Conservation (phyloP, 148 eudicot species). For the Cornus florida region DNA sequence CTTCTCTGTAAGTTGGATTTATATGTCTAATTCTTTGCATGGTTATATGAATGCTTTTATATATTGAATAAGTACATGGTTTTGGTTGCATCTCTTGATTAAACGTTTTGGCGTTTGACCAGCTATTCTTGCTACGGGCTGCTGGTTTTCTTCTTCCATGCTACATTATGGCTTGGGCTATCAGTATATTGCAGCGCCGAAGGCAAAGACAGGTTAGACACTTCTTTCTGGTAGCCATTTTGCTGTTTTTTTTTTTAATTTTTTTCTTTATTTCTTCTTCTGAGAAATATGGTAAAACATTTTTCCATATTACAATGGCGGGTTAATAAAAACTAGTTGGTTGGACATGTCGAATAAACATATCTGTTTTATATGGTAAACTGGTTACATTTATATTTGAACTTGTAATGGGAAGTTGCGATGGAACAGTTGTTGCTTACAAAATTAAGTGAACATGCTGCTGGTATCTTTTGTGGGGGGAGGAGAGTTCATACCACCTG, state of each 20-base stretch:
- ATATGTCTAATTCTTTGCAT: background rate
- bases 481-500: background rate
- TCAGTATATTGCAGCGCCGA: constrained; percentile 67
- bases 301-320: background rate
- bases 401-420: background rate
- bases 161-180: constrained; percentile 83
- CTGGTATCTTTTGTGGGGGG: no score
- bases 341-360: no score
- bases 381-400: background rate
- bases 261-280: no score
- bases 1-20: constrained; percentile 55
- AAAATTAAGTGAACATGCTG: background rate
- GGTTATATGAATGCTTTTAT: background rate
- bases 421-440: background rate
- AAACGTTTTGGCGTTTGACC: constrained; percentile 21
- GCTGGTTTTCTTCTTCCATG: constrained; percentile 83
- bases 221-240: background rate
- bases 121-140: constrained; percentile 76
- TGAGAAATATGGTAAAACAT: no score
- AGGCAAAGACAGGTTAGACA: constrained; percentile 66
- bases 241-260: no score
- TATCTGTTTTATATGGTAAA: background rate
- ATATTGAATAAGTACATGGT: background rate
- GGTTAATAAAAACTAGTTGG: no score
- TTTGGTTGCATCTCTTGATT: background rate